Percentiles rank a stretch among this genome's conserved stretches.
These are phyloP conservation scores for Anisodus acutangulus DNA, from an alignment of 257 asterid species.

Conservation along the genomic window DNA sequence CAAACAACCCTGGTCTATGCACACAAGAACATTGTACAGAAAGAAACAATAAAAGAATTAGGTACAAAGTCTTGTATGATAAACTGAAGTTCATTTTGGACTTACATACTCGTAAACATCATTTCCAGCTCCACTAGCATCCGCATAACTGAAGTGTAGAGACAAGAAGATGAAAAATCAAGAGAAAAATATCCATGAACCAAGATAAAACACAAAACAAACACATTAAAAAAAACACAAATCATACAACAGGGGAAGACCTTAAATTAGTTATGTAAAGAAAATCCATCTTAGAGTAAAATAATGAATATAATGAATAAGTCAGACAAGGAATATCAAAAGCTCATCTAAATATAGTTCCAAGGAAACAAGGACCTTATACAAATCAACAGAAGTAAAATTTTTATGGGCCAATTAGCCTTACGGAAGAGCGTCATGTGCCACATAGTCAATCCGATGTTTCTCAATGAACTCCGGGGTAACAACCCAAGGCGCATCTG, in stretches of 20 bases:
- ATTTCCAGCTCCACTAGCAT: constrained; percentile 69
- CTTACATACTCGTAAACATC: constrained; percentile 71
- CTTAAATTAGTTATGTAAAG: constrained; percentile 12
- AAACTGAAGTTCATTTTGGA: constrained; percentile 27
- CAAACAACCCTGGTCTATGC: neutral
- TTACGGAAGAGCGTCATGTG: constrained; percentile 98
- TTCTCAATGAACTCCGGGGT: constrained; percentile 89
- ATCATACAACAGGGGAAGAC: neutral
- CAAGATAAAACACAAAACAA: constrained; percentile 9
- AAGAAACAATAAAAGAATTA: neutral
- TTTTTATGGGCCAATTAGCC: constrained; percentile 35
- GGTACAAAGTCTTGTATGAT: neutral
- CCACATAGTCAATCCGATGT: constrained; percentile 83
- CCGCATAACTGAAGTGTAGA: constrained; percentile 58
- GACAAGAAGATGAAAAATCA: constrained; percentile 26
- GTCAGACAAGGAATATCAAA: neutral
- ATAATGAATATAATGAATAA: neutral
- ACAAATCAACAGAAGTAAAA: neutral
- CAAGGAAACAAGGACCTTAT: neutral
- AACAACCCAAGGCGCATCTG: constrained; percentile 97
- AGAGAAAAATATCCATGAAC: neutral
- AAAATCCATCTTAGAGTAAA: neutral
- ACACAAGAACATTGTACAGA: neutral
- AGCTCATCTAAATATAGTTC: neutral
- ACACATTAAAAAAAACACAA: neutral